Percentiles rank a stretch among this genome's conserved stretches.
Evolutionary conservation across 2,329 filamentous ascomycete genomes (phyloP).

Genomic region (Colletotrichum cuscutae): DNA sequence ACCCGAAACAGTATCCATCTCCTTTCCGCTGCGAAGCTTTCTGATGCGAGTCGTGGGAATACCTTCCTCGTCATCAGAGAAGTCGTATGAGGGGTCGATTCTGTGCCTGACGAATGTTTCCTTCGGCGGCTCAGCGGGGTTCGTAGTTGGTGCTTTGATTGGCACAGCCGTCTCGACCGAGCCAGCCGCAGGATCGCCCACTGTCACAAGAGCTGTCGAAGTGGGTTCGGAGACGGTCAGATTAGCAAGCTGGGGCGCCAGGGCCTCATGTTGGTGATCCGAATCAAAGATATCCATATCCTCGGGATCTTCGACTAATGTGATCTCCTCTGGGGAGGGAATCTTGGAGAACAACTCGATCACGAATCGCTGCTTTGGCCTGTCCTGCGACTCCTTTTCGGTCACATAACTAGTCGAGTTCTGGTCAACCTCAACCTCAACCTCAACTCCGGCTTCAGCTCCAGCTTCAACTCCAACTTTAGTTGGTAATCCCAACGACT

Average conservation of each 20-base stretch:
- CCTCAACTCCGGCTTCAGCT: too few species aligned
- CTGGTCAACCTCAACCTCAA: not conserved
- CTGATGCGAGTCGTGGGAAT: conserved; percentile 14
- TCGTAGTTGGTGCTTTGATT: not conserved
- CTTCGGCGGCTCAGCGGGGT: not conserved
- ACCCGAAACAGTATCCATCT: not conserved
- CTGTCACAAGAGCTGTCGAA: not conserved
- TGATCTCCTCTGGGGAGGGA: conserved; percentile 9
- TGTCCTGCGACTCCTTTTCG: not conserved
- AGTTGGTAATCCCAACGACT: not conserved
- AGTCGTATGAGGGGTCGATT: conserved; percentile 36
- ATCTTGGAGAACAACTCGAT: conserved; percentile 9
- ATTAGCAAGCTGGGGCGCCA: not conserved
- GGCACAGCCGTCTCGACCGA: not conserved
- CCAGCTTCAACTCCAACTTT: not conserved
- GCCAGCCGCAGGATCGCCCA: not conserved
- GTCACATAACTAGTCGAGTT: not conserved
- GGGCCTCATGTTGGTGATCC: not conserved
- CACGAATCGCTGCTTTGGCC: conserved; percentile 1
- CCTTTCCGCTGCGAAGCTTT: not conserved
- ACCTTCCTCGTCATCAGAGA: conserved; percentile 39
- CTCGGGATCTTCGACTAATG: conserved; percentile 10
- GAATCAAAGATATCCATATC: not conserved
- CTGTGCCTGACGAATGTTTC: conserved; percentile 26
- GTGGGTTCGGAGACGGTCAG: not conserved